Conservation (phyloP, 192 early-diverging fungal species). For the Coemansia brasiliensis region DNA sequence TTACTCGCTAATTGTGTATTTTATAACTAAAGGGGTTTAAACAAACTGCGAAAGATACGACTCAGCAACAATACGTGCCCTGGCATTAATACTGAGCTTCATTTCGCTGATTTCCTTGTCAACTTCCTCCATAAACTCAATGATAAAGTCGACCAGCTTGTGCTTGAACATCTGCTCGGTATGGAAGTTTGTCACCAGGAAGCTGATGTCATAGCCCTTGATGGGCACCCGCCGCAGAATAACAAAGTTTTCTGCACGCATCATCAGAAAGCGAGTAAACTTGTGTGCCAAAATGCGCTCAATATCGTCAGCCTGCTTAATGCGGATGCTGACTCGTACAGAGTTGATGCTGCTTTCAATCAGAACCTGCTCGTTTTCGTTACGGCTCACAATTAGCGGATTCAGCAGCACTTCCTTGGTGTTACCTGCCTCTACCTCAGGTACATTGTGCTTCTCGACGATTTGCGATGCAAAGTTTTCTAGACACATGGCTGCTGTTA, state of each 20-base stretch:
- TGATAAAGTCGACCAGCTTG: conserved; percentile 98
- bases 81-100: conserved; percentile 91
- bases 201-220: conserved; percentile 95
- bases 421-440: conserved; percentile 86
- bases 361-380: conserved; percentile 90
- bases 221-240: conserved; percentile 90
- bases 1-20: neutral
- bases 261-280: conserved; percentile 97
- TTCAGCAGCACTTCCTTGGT: conserved; percentile 85
- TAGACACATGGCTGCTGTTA: conserved; percentile 92
- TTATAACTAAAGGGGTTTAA: neutral
- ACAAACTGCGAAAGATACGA: conserved; percentile 60
- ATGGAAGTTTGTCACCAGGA: conserved; percentile 96
- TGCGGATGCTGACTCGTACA: conserved; percentile 88
- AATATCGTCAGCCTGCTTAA: conserved; percentile 98
- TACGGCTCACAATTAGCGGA: conserved; percentile 82
- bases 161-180: conserved; percentile 99
- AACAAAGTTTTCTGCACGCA: conserved; percentile 95
- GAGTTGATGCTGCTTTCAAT: conserved; percentile 94
- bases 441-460: conserved; percentile 97
- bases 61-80: conserved; percentile 88
- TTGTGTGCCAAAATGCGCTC: conserved; percentile 93
- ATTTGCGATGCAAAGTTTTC: conserved; percentile 98
- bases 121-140: conserved; percentile 99
- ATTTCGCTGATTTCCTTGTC: conserved; percentile 99